phyloP scores from a whole-genome alignment of 2,329 filamentous ascomycete species.

The Fusarium sp. region DNA sequence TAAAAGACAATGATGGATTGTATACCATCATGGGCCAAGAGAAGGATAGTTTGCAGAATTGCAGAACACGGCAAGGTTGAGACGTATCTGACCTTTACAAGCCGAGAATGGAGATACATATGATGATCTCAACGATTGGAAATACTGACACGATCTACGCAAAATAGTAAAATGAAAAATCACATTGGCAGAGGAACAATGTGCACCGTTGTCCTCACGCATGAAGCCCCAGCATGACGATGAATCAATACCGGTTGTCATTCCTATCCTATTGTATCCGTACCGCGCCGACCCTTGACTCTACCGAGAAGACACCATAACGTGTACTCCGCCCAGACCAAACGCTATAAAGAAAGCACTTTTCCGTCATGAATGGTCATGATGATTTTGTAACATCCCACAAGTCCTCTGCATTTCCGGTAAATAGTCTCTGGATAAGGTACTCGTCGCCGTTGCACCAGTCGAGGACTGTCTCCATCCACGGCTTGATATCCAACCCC shows the following conservation, averaged over 20 bases:
- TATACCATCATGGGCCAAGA: neutral
- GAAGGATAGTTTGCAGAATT: neutral
- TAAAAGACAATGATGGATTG: neutral
- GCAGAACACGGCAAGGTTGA: neutral
- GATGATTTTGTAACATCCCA: slow-evolving; percentile 44
- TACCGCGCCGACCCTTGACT: neutral
- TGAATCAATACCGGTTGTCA: neutral
- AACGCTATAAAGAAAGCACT: neutral
- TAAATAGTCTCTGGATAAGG: slow-evolving; percentile 64
- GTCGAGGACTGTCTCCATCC: slow-evolving; percentile 62
- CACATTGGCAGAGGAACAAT: neutral
- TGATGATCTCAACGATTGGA: neutral
- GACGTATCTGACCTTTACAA: neutral
- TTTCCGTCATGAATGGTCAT: neutral
- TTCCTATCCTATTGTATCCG: neutral
- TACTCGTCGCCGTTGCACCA: slow-evolving; percentile 61
- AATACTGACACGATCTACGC: neutral
- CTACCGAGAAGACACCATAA: neutral
- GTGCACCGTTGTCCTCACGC: neutral
- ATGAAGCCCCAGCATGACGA: neutral
- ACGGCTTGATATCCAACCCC: slow-evolving; percentile 61
- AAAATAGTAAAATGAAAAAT: neutral
- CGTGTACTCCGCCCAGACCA: neutral
- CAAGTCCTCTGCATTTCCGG: slow-evolving; percentile 66
- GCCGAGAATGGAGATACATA: neutral